These are phyloP conservation scores for Monsonia emarginata DNA, from an alignment of 441 rosid genomes.

Conservation along the genomic window DNA sequence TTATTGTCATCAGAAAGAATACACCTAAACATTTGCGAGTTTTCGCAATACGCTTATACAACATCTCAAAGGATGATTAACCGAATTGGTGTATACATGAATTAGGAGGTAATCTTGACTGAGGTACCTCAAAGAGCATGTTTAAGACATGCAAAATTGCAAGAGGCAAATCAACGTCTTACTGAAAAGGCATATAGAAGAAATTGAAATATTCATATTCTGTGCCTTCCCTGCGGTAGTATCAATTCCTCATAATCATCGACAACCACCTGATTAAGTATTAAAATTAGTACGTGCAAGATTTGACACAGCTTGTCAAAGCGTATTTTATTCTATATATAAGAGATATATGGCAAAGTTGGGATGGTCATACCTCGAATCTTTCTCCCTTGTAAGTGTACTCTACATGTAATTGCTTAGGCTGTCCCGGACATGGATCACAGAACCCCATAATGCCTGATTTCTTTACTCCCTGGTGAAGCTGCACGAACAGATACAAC, in stretches of 20 bases:
- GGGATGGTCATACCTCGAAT: constrained; percentile 33
- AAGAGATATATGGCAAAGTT: not conserved
- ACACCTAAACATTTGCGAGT: not conserved
- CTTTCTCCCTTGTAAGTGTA: constrained; percentile 45
- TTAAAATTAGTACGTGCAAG: constrained; percentile 5
- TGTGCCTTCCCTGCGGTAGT: constrained; percentile 58
- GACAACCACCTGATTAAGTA: constrained; percentile 38
- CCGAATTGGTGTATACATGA: not conserved
- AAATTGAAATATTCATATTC: constrained; percentile 20
- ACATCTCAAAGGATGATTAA: not conserved
- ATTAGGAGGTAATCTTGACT: not conserved
- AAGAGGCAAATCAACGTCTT: constrained; percentile 14
- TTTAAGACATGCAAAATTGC: constrained; percentile 25
- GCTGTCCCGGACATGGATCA: constrained; percentile 88
- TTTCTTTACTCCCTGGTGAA: constrained; percentile 86
- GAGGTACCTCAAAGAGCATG: constrained; percentile 21
- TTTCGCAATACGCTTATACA: not conserved
- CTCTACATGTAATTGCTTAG: constrained; percentile 60
- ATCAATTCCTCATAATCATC: constrained; percentile 60
- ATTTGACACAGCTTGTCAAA: not conserved
- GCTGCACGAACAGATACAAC: constrained; percentile 31
- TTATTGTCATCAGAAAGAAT: not conserved
- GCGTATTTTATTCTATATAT: constrained; percentile 1
- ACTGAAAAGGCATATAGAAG: not conserved
- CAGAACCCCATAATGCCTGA: constrained; percentile 96